These are phyloP conservation scores for Hypoxylon lenormandii DNA, from an alignment of 495 filamentous ascomycete species.

Conservation along the genomic window DNA sequence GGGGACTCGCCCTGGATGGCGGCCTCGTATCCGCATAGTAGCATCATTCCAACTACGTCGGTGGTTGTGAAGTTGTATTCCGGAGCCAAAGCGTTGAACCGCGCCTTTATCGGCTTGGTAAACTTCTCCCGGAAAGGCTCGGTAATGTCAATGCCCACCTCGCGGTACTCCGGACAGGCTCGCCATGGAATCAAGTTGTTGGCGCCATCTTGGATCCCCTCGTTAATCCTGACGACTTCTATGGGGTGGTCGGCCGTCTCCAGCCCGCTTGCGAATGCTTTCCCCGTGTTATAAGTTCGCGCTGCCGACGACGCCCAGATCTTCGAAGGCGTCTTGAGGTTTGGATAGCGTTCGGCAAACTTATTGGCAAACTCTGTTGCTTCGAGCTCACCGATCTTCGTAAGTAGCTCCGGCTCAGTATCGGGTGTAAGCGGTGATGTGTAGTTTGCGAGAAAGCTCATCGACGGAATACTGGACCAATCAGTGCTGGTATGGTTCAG, in stretches of 20 bases:
- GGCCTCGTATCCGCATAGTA: conserved; percentile 58
- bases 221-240: background rate
- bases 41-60: conserved; percentile 57
- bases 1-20: conserved; percentile 53
- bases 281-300: background rate
- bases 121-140: conserved; percentile 49
- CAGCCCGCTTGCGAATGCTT: background rate
- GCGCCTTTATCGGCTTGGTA: conserved; percentile 52
- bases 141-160: conserved; percentile 51
- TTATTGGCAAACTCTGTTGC: conserved; percentile 46
- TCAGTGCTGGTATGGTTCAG: conserved; percentile 47
- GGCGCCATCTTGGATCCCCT: background rate
- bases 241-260: background rate
- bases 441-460: conserved; percentile 53
- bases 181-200: background rate
- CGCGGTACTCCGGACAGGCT: background rate
- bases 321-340: conserved; percentile 50
- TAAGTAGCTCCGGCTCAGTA: conserved; percentile 29
- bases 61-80: conserved; percentile 56
- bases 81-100: conserved; percentile 52
- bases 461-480: conserved; percentile 39
- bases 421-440: conserved; percentile 51
- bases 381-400: conserved; percentile 50
- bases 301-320: conserved; percentile 15
- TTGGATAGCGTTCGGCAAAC: conserved; percentile 54